Conservation (phyloP, 805 yeast species). For the Ogataea kodamae region DNA sequence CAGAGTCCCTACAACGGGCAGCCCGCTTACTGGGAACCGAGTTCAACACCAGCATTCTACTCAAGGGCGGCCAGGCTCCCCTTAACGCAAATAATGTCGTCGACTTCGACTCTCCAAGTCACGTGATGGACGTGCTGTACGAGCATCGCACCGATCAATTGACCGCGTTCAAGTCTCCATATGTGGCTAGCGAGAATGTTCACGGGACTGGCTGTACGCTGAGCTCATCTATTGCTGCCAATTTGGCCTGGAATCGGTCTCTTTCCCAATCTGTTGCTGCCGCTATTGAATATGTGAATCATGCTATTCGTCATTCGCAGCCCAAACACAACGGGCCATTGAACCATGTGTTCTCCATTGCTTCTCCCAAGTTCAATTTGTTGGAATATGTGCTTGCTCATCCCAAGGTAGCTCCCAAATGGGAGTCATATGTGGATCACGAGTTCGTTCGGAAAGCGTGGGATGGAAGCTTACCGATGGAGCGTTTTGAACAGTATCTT, state of each 20-base stretch:
- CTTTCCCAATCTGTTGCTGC: conserved; percentile 49
- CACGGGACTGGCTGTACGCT: conserved; percentile 94
- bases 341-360: conserved; percentile 53
- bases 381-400: conserved; percentile 51
- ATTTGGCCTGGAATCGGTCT: conserved; percentile 54
- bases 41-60: conserved; percentile 49
- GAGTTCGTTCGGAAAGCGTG: conserved; percentile 57
- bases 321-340: conserved; percentile 59
- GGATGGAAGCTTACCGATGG: conserved; percentile 44
- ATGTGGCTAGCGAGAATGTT: conserved; percentile 48
- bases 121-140: conserved; percentile 27
- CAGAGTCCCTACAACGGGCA: conserved; percentile 33
- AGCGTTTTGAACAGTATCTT: conserved; percentile 44
- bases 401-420: conserved; percentile 48
- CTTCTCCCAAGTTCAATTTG: conserved; percentile 13
- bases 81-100: conserved; percentile 31
- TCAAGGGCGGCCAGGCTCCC: conserved; percentile 84
- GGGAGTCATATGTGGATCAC: conserved; percentile 61
- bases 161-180: conserved; percentile 46
- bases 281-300: conserved; percentile 63
- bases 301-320: conserved; percentile 50
- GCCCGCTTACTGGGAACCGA: conserved; percentile 38
- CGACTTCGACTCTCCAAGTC: conserved; percentile 17
- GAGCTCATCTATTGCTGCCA: conserved; percentile 75
- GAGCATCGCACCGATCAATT: conserved; percentile 32